Conservation (phyloP, 31 red algal genomes). For the Porphyra umbilicalis region DNA sequence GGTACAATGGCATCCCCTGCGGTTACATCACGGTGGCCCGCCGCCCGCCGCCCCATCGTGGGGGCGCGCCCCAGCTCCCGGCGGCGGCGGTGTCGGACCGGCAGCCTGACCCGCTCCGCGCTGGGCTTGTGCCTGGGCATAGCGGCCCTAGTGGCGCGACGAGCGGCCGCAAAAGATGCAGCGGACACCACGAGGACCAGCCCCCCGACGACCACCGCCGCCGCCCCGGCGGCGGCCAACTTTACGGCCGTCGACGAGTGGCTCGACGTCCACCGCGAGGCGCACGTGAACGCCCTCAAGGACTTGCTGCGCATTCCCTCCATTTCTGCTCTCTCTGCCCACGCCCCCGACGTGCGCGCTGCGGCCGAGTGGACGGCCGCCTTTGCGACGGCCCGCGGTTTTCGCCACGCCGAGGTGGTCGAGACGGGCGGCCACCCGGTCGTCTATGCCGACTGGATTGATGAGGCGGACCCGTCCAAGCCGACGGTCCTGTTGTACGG, state of each 20-base stretch:
- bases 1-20: too few relatives aligned
- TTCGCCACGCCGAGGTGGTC: conserved; percentile 35
- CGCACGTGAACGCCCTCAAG: conserved; percentile 1
- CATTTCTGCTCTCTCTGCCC: conserved; percentile 3
- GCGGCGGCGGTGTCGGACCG: too few relatives aligned
- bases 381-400: not conserved
- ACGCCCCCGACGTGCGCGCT: conserved; percentile 7
- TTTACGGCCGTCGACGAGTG: not conserved
- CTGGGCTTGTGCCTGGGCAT: too few relatives aligned
- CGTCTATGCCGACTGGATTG: conserved; percentile 69
- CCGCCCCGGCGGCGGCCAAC: not conserved
- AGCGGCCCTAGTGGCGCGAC: too few relatives aligned
- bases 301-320: conserved; percentile 14
- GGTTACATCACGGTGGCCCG: too few relatives aligned
- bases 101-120: too few relatives aligned
- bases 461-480: conserved; percentile 23
- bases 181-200: too few relatives aligned
- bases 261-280: not conserved
- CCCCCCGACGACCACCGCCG: too few relatives aligned
- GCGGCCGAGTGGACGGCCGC: conserved; percentile 11
- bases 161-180: too few relatives aligned
- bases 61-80: too few relatives aligned
- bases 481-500: conserved; percentile 82
- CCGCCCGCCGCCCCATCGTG: too few relatives aligned
- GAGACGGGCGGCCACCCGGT: conserved; percentile 64